Evolutionary conservation across 441 rosid genomes (phyloP), one percentile per base, ranked within the genome.

Genomic region (Oxalis stricta): DNA sequence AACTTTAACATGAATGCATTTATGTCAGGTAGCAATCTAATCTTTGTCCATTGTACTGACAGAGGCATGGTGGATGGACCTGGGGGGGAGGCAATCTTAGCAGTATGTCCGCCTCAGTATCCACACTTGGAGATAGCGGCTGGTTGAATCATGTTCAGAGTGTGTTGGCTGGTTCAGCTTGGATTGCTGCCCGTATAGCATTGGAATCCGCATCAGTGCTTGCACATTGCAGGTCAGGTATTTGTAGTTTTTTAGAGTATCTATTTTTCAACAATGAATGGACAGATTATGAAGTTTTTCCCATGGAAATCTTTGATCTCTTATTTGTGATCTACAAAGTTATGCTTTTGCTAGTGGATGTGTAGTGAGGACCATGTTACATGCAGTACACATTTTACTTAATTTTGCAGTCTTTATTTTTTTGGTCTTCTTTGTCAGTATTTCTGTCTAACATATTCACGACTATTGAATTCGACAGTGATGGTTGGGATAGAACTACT

Each of bases 1-100:
- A 38, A 46, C 28, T 40, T 31, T 0, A 2, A 21, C 5, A 6
- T 32, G 30, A 33, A 15, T 19, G 7, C 38, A 10, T 49, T 60
- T 52, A 7, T 22, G 17, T 1, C 26, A 18, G 7, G 5, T 57
- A 41, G 26, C 39, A 37, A 39, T 33, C 34, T 53, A 35, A 52
- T 6, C 48, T 48, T 52, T 64, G 52, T 43, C 30, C 40, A 29
- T 65, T 51, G 60, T 43, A 53, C 66, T 43, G 55, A 41, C 68
- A 92, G 97, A 87, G 99, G 61, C 87, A 92, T 63, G 97, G 99
- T 50, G 97, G 86, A 53, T 82, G 93, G 93, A 82, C 83, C 7
- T 92, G 99, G 99, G 91, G 97, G 54, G 93, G 99, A 50, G 95
- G 97, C 56, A 78, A 92, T 65, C 94, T 92, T 44, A 92, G 97